phyloP scores from a whole-genome alignment of 257 asterid species.

The Solanum boliviense region DNA sequence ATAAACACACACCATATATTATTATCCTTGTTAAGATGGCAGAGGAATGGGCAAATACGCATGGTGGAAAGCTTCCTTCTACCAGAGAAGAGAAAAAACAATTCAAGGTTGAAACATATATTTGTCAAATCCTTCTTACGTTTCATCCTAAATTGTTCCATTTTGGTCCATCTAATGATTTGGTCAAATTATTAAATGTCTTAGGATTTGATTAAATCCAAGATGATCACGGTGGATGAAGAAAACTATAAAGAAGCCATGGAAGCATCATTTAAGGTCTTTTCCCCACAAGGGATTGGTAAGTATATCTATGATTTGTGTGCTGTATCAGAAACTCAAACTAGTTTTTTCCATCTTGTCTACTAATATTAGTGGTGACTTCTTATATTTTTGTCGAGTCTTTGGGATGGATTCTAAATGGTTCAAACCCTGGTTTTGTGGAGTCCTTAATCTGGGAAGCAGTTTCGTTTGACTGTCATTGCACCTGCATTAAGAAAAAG shows the following conservation, averaged over 20 bases:
- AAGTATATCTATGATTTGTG: slow-evolving; percentile 18
- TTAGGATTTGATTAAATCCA: slow-evolving; percentile 74
- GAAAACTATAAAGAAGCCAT: slow-evolving; percentile 95
- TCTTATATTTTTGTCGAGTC: neutral
- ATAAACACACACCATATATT: slow-evolving; percentile 86
- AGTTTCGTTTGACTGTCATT: neutral
- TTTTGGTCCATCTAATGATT: slow-evolving; percentile 10
- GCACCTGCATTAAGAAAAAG: neutral
- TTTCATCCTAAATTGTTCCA: neutral
- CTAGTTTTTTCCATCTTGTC: neutral
- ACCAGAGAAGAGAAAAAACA: slow-evolving; percentile 70
- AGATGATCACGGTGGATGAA: slow-evolving; percentile 71
- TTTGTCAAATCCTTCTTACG: neutral
- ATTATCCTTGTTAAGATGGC: slow-evolving; percentile 76
- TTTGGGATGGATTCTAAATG: neutral
- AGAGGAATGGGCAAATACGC: slow-evolving; percentile 69
- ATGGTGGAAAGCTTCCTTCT: slow-evolving; percentile 64
- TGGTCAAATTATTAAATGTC: slow-evolving; percentile 17
- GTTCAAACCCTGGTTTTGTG: neutral
- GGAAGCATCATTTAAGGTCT: slow-evolving; percentile 84
- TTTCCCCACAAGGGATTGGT: slow-evolving; percentile 86
- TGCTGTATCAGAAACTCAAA: neutral
- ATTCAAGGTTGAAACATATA: slow-evolving; percentile 52
- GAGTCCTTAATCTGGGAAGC: neutral
- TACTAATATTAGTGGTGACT: neutral